These are phyloP conservation scores for Gracilariopsis chorda DNA, from an alignment of 23 red algal genomes.

Conservation along the genomic window DNA sequence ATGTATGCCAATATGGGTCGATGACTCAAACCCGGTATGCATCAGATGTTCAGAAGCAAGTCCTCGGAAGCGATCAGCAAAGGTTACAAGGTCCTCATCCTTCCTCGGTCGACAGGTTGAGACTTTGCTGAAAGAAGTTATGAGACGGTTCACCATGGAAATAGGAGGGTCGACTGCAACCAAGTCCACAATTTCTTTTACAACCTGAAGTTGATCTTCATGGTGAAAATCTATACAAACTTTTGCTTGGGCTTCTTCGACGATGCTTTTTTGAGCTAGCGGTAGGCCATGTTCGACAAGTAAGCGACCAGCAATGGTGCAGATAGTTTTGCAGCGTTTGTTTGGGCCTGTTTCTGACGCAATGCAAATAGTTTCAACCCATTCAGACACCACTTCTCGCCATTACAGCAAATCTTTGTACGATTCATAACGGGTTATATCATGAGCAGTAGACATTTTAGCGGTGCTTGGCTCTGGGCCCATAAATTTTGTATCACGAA, in stretches of 20 bases:
- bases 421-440: too few relatives aligned
- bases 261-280: neutral
- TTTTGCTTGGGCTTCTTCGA: constrained; percentile 4
- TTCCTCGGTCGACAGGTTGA: neutral
- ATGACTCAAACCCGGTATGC: neutral
- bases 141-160: constrained; percentile 7
- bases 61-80: constrained; percentile 11
- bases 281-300: neutral
- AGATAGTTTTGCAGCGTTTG: neutral
- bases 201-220: neutral
- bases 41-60: constrained; percentile 4
- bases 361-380: neutral
- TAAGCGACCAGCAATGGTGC: neutral
- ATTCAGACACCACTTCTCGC: neutral
- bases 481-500: too few relatives aligned
- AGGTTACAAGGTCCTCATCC: neutral
- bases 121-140: constrained; percentile 34
- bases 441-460: too few relatives aligned
- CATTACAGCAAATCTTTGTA: neutral
- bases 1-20: neutral
- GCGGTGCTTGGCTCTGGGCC: too few relatives aligned
- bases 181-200: neutral
- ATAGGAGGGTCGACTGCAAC: constrained; percentile 30
- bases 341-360: neutral
- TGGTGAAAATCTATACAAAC: neutral